A percentile compares a stretch with the other conserved stretches of the same genome.
These are phyloP conservation scores for Cryptosporidium parvum DNA, from an alignment of 169 alveolate species.

Conservation along the genomic window DNA sequence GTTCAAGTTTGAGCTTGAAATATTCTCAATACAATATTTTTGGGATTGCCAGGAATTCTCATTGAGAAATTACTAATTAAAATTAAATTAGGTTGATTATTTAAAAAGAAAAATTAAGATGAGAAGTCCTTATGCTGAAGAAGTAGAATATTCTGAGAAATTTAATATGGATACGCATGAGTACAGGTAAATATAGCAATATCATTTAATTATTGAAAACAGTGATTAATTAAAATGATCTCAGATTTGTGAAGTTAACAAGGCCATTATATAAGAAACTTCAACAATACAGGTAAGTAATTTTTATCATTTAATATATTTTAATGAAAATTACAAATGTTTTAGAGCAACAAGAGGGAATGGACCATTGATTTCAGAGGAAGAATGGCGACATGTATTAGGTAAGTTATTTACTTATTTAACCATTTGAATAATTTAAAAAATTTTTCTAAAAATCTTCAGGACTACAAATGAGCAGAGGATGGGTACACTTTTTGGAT, in stretches of 20 bases:
- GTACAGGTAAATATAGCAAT: slow-evolving; percentile 34
- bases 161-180: slow-evolving; percentile 75
- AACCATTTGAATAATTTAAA: background rate
- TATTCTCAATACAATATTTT: background rate
- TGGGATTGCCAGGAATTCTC: background rate
- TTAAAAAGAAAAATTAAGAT: background rate
- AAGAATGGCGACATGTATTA: slow-evolving; percentile 75
- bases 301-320: background rate
- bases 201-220: background rate
- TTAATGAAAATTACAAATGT: background rate
- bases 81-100: background rate
- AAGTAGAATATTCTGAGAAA: slow-evolving; percentile 72
- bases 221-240: background rate
- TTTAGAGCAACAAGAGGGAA: slow-evolving; percentile 71
- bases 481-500: slow-evolving; percentile 74
- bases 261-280: slow-evolving; percentile 69
- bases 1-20: background rate
- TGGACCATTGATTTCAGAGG: slow-evolving; percentile 69
- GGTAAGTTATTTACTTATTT: slow-evolving; percentile 5
- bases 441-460: background rate
- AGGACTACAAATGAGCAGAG: slow-evolving; percentile 75
- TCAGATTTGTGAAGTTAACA: slow-evolving; percentile 67
- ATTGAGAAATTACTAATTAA: background rate
- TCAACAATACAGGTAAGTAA: slow-evolving; percentile 67
- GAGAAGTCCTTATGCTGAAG: slow-evolving; percentile 77